Base-by-base conservation (phyloP, 2,329 filamentous ascomycete species). In the Trichothecium roseum region DNA sequence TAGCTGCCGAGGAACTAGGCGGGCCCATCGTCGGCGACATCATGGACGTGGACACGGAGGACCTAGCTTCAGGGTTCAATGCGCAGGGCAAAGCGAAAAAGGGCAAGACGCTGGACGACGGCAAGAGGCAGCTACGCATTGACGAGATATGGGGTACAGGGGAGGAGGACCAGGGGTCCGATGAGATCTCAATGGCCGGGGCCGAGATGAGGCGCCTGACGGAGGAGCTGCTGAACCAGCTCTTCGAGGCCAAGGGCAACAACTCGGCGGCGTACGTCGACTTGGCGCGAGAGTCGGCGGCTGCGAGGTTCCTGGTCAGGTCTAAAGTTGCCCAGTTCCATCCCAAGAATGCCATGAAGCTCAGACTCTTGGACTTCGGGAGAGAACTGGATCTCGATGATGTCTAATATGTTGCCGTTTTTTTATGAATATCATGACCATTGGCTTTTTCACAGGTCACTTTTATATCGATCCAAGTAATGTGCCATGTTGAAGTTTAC, bases 11-110 rank as follows among this genome's bases (percentile, higher is more conserved):
- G 59, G 83, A 87, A 49, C 67, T 24, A 2, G 86, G 86, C 7
- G 85, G 86, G 0, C 85, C 86, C 0, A 80, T 87, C 9, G 84
- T 88, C 1, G 84, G 86, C 4, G 81, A 85, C 44, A 65, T 80
- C 46, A 66, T 81, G 50, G 75, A 82, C 54, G 49, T 83, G 16
- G 59, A 78, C 63, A 46, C 70, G 8, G 70, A 81, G 30, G 72
- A 71, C 42, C 57, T 80, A 5, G 68, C 65, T 5, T 69, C 67
- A 8, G 75, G 74, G 2, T 80, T 80, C 52, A 78, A 65, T 44
- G 56, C 70, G 0, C 69, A 75, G 39, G 75, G 74, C 10, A 74
- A 71, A 41, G 59, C 60, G 15, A 74, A 69, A 45, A 72, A 67
- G 45, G 45, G 42, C 6, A 39, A 35, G 14, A 37, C 43, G 31